Percentiles rank a stretch among this genome's conserved stretches.
These are phyloP conservation scores for Rubroshorea leprosula DNA, from an alignment of 345 rosid genomes.

Conservation along the genomic window DNA sequence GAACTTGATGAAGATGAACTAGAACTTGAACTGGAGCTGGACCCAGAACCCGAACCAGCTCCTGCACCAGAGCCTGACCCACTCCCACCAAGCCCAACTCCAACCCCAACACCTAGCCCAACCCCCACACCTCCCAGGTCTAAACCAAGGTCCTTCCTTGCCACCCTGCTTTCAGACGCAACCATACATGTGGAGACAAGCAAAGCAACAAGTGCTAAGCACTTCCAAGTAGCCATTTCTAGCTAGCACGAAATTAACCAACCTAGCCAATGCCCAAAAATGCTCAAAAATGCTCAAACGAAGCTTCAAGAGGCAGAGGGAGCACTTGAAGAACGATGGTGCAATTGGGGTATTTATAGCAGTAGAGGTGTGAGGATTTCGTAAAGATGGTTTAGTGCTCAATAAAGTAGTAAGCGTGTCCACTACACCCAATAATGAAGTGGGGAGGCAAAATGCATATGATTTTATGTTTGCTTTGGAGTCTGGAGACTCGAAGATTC, in stretches of 20 bases:
- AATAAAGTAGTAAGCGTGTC: slow-evolving; percentile 14
- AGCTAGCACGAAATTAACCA: neutral
- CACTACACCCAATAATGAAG: slow-evolving; percentile 1
- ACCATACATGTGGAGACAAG: slow-evolving; percentile 21
- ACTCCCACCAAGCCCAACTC: slow-evolving; percentile 61
- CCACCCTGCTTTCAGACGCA: slow-evolving; percentile 49
- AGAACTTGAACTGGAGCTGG: slow-evolving; percentile 45
- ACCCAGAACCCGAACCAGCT: slow-evolving; percentile 54
- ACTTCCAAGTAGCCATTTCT: slow-evolving; percentile 25
- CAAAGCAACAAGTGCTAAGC: slow-evolving; percentile 27
- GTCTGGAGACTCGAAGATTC: neutral
- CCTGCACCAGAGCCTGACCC: slow-evolving; percentile 64
- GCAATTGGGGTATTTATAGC: slow-evolving; percentile 19
- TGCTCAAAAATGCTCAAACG: neutral
- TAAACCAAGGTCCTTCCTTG: slow-evolving; percentile 67
- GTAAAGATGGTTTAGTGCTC: neutral
- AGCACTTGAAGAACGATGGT: neutral
- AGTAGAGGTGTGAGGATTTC: no score
- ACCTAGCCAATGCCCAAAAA: neutral
- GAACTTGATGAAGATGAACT: slow-evolving; percentile 50
- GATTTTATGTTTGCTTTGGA: slow-evolving; percentile 12
- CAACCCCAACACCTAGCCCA: slow-evolving; percentile 59
- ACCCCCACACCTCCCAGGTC: slow-evolving; percentile 76
- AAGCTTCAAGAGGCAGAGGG: neutral
- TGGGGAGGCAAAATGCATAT: slow-evolving; percentile 24